phyloP scores from a whole-genome alignment of 2,329 filamentous ascomycete genomes.

The Dactylellina leptospora region DNA sequence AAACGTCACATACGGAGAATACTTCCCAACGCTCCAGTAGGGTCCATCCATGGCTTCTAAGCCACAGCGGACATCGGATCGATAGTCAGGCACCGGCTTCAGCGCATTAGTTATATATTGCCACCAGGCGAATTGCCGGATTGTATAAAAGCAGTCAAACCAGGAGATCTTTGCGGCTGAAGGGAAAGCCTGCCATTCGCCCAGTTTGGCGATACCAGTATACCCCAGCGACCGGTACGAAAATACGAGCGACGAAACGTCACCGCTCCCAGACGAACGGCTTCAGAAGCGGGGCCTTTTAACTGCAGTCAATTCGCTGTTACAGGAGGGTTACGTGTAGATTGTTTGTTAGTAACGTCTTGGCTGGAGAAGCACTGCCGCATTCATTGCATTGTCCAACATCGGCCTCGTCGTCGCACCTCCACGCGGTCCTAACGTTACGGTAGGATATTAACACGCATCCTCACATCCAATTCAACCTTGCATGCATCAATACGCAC shows the following conservation, averaged over 20 bases:
- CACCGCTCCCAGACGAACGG: too few species aligned
- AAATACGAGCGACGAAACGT: not conserved
- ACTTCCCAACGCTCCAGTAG: not conserved
- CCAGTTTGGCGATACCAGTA: not conserved
- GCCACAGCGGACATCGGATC: not conserved
- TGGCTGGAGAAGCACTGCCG: slow-evolving; percentile 14
- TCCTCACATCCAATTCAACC: too few species aligned
- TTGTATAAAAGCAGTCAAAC: slow-evolving; percentile 1
- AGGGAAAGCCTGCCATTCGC: not conserved
- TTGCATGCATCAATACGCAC: too few species aligned
- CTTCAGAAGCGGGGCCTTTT: too few species aligned
- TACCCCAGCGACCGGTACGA: not conserved
- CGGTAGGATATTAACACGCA: too few species aligned
- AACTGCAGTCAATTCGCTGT: too few species aligned
- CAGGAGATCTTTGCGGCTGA: slow-evolving; percentile 9
- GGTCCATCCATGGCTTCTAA: too few species aligned
- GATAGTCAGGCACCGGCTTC: not conserved
- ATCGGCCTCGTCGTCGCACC: not conserved
- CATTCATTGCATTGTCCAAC: not conserved
- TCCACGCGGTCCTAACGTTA: slow-evolving; percentile 29
- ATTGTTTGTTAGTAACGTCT: slow-evolving; percentile 5
- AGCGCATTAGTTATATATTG: not conserved
- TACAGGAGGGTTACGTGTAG: slow-evolving; percentile 23
- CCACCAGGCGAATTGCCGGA: not conserved
- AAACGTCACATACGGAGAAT: not conserved